These are phyloP conservation scores for Botrytis squamosa DNA, from an alignment of 2,329 filamentous ascomycete genomes.

Conservation along the genomic window DNA sequence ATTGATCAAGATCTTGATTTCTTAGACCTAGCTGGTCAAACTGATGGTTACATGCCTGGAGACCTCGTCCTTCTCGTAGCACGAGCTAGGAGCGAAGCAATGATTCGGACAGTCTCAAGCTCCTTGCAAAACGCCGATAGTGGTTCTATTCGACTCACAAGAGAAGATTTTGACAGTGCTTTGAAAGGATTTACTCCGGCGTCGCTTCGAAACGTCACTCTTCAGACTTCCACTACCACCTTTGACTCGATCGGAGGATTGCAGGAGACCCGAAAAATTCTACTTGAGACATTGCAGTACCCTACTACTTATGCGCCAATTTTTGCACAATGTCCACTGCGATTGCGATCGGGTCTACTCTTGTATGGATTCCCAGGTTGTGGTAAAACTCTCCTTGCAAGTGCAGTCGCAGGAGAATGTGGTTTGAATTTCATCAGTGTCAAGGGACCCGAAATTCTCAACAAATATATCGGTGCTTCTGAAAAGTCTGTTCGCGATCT, in stretches of 20 bases:
- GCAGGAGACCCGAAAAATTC: constrained; percentile 79
- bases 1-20: constrained; percentile 81
- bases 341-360: constrained; percentile 88
- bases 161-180: constrained; percentile 77
- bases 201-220: constrained; percentile 87
- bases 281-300: constrained; percentile 93
- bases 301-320: constrained; percentile 98
- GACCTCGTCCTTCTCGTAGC: constrained; percentile 84
- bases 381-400: constrained; percentile 93
- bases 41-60: constrained; percentile 97
- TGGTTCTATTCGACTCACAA: constrained; percentile 61
- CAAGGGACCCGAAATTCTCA: constrained; percentile 96
- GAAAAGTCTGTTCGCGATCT: constrained; percentile 95
- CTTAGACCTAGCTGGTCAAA: constrained; percentile 87
- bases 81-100: constrained; percentile 84
- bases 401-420: constrained; percentile 95
- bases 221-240: constrained; percentile 89
- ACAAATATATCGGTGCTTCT: constrained; percentile 98
- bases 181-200: constrained; percentile 92
- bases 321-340: constrained; percentile 90
- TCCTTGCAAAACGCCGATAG: constrained; percentile 46
- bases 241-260: constrained; percentile 92
- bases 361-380: constrained; percentile 95
- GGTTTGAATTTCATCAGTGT: constrained; percentile 98
- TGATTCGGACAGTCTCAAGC: constrained; percentile 73